Base-by-base conservation (phyloP, 1,139 yeast species). In the Geotrichum australiense region DNA sequence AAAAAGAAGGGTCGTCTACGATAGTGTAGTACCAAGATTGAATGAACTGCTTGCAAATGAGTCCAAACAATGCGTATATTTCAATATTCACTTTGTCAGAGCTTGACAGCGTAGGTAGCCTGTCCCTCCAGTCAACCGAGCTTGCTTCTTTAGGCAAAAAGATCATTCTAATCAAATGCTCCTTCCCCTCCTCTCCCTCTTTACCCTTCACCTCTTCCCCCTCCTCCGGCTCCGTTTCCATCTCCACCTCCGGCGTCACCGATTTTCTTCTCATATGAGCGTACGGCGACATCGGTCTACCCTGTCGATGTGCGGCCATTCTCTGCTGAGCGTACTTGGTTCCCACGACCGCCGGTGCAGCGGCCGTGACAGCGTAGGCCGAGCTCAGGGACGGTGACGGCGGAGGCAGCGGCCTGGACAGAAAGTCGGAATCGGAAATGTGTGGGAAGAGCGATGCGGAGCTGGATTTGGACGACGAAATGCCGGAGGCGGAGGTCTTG, bases 41-140 rank as follows among this genome's bases (percentile, higher is more conserved):
- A 2, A 73, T 63, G 51, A 73, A 73, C 43, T 68, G 68, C n/a
- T 66, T 61, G 35, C 70, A 46, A 3, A 73, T 52, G 18, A 72
- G 53, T 0, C 73, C 73, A 7, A 71, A 46, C 3, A 73, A 50
- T 1, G 72, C 68, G 49, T 71, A 70, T 5, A 73, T 53, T 49
- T 70, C 68, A 1, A 59, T 47, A 50, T 73, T 73, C 4, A 71
- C 63, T 1, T 47, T 49, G 2, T 56, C 54, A 0, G 63, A 57
- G 20, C 45, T 34, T 16, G 43, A 31, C 15, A 47, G 26, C 2
- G 38, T 30, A 10, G 49, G 45, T 18, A 41, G 30, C 8, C 36
- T 24, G 25, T 39, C 43, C 10, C 45, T 38, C 47, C 45, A 39
- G 30, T 45, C 43, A 10, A 36, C 12, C 14, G 31, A 37, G 16